Conservation (phyloP, 2,329 filamentous ascomycete species). For the Monilinia aucupariae region DNA sequence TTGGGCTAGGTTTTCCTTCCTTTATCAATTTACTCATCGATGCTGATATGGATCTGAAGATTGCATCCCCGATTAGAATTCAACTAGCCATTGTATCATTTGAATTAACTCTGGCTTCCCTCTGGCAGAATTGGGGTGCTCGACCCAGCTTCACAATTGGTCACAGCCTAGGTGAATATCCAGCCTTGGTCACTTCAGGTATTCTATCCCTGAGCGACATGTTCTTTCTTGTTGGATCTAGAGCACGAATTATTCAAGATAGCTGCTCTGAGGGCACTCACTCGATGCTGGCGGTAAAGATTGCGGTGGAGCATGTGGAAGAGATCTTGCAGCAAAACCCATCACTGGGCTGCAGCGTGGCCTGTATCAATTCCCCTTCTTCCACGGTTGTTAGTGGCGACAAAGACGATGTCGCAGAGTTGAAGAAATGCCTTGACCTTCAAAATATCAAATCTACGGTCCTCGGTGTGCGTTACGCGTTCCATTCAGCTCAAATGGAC, state of each 20-base stretch:
- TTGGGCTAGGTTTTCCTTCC: slow-evolving; percentile 27
- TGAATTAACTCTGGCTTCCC: slow-evolving; percentile 40
- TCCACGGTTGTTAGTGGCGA: background rate
- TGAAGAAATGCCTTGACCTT: background rate
- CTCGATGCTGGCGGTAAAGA: slow-evolving; percentile 50
- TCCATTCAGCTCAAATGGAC: background rate
- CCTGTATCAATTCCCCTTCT: background rate
- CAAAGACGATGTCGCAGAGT: background rate
- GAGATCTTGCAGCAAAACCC: background rate
- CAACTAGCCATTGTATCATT: slow-evolving; percentile 2
- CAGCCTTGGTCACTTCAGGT: slow-evolving; percentile 63
- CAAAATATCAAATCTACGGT: background rate
- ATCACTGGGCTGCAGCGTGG: background rate
- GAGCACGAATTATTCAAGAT: slow-evolving; percentile 58
- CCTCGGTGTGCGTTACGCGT: background rate
- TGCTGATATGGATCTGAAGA: background rate
- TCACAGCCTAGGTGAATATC: slow-evolving; percentile 67
- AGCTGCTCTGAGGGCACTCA: slow-evolving; percentile 62
- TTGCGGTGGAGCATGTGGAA: slow-evolving; percentile 63
- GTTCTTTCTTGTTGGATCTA: slow-evolving; percentile 62
- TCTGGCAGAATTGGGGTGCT: slow-evolving; percentile 52
- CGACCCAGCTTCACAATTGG: slow-evolving; percentile 50
- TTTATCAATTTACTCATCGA: slow-evolving; percentile 38
- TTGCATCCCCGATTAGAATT: background rate
- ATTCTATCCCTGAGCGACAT: slow-evolving; percentile 67